Conservation (phyloP, 2,329 filamentous ascomycete species). For the Aspergillus bombycis region DNA sequence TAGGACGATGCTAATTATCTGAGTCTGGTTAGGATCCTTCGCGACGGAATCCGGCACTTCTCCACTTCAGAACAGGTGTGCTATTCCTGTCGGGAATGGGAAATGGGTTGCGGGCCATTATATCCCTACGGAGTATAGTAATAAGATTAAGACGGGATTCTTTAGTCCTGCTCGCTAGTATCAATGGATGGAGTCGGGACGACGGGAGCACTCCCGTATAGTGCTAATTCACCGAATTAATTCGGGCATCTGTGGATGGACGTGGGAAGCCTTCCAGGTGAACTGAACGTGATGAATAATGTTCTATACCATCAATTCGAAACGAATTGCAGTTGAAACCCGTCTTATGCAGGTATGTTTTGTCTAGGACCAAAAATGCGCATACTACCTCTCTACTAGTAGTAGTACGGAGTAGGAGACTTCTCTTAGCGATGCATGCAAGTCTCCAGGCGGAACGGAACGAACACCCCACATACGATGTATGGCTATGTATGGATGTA, state of each 20-base stretch:
- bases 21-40: not conserved
- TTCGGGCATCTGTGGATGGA: not conserved
- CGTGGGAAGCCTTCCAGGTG: not conserved
- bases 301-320: not conserved
- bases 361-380: not conserved
- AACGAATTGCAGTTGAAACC: not conserved
- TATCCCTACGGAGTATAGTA: not conserved
- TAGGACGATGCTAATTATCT: conserved; percentile 4
- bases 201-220: conserved; percentile 3
- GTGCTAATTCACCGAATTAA: not conserved
- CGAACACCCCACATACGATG: conserved; percentile 4
- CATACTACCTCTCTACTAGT: not conserved
- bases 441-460: conserved; percentile 7
- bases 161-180: conserved; percentile 1
- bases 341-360: not conserved
- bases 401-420: not conserved
- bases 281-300: not conserved
- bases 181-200: conserved; percentile 1
- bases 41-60: not conserved
- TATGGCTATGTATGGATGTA: not conserved
- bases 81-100: not conserved
- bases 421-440: not conserved
- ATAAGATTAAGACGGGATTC: conserved; percentile 4
- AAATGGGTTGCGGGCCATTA: not conserved
- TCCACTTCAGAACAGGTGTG: not conserved